phyloP scores from a whole-genome alignment of 805 yeast species.

The Candida alai region DNA sequence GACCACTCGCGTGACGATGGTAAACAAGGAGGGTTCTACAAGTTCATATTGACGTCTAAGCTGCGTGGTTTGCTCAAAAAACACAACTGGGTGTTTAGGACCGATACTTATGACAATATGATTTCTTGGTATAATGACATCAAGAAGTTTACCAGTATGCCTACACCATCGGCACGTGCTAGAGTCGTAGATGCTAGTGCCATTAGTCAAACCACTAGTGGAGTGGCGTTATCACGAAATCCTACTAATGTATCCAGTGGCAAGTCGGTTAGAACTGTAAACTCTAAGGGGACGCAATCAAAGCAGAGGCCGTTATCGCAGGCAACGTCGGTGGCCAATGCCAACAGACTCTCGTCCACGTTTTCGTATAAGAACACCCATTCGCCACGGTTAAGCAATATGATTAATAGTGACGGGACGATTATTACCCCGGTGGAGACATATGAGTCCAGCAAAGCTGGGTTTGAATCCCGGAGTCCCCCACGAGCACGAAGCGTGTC shows the following conservation, averaged over 20 bases:
- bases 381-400: slow-evolving; percentile 36
- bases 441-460: slow-evolving; percentile 10
- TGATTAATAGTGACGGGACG: slow-evolving; percentile 45
- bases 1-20: slow-evolving; percentile 79
- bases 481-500: neutral
- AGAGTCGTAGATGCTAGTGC: slow-evolving; percentile 28
- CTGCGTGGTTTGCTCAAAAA: slow-evolving; percentile 69
- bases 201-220: slow-evolving; percentile 4
- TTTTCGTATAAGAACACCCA: slow-evolving; percentile 31
- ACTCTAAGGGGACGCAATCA: slow-evolving; percentile 12
- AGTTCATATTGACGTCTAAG: slow-evolving; percentile 76
- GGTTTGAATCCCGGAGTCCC: neutral
- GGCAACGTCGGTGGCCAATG: slow-evolving; percentile 18
- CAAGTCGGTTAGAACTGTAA: slow-evolving; percentile 9
- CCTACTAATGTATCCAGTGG: slow-evolving; percentile 2
- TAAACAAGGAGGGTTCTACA: slow-evolving; percentile 50
- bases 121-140: slow-evolving; percentile 82
- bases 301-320: slow-evolving; percentile 21
- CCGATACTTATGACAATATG: slow-evolving; percentile 79
- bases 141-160: slow-evolving; percentile 58
- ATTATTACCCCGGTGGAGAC: slow-evolving; percentile 39
- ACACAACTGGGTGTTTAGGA: slow-evolving; percentile 93
- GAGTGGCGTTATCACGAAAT: slow-evolving; percentile 1
- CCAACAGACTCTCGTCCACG: slow-evolving; percentile 33
- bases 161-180: slow-evolving; percentile 58